Conservation (phyloP, 108 stramenopile genomes). For the Licmophora abbreviata region DNA sequence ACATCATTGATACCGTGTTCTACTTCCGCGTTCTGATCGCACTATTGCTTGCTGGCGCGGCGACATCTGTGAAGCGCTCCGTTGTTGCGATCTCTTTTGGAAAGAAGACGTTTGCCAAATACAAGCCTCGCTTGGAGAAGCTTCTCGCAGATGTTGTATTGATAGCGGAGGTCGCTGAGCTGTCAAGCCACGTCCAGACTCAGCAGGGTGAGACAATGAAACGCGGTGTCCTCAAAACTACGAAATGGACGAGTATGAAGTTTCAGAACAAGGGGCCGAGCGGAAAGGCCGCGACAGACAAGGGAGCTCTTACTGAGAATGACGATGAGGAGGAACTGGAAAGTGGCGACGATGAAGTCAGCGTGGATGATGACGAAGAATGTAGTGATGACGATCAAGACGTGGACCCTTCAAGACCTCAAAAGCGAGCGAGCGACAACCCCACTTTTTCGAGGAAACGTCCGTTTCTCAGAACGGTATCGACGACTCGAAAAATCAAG, state of each 20-base stretch:
- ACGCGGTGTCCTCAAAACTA: not conserved
- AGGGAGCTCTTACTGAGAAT: not conserved
- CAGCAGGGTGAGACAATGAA: constrained; percentile 3
- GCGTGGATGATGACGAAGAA: constrained; percentile 1
- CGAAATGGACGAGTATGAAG: not conserved
- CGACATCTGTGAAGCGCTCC: constrained; percentile 54
- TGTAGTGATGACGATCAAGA: constrained; percentile 1
- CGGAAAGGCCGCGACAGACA: not conserved
- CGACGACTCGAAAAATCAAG: constrained; percentile 29
- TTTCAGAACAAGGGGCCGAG: not conserved
- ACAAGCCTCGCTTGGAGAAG: constrained; percentile 45
- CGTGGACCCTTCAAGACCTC: not conserved
- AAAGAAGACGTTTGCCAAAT: constrained; percentile 31
- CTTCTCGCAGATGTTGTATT: constrained; percentile 39
- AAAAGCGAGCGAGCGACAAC: not conserved
- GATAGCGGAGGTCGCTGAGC: constrained; percentile 55
- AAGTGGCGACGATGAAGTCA: not conserved
- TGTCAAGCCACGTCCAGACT: constrained; percentile 16
- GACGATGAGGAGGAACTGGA: constrained; percentile 1
- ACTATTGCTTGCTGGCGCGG: constrained; percentile 53
- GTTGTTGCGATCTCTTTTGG: constrained; percentile 55
- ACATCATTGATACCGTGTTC: constrained; percentile 35
- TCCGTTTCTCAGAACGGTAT: constrained; percentile 1
- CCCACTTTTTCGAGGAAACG: not conserved
- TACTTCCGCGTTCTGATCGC: constrained; percentile 51